Evolutionary conservation across 768 basidiomycete species (phyloP), one percentile per base, ranked within the genome.

Genomic region (Tulasnella sp.): DNA sequence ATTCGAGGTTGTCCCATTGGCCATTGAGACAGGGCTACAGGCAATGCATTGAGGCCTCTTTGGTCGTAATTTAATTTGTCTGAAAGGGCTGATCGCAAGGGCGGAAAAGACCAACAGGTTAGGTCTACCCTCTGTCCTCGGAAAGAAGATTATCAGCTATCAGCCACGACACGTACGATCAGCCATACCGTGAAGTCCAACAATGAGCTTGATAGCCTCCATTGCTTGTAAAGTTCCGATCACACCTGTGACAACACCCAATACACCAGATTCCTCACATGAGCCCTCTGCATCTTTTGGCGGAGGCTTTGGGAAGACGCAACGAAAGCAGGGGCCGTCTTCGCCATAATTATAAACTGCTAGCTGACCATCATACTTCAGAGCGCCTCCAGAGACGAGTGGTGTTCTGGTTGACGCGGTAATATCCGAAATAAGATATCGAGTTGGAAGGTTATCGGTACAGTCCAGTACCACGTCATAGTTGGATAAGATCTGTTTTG

Each of bases 331-430:
- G 0, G 91, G 92, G 1, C 89, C 81, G 25, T 74, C 66, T 35
- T 53, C 48, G 1, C 58, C 58, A 3, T 80, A 65, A 60, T 88
- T 86, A 63, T 86, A 90, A 12, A 75, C 69, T 59, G 77, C 81
- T 4, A 90, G 70, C 62, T 89, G 87, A 0, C 87, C 87, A 54
- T 88, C 85, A 58, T 74, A 82, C 58, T 76, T 76, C 61, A 87
- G 87, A 0, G 95, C 95, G 1, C 92, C 95, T 6, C 93, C 93
- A 52, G 85, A 88, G 32, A 98, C 81, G 33, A 98, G 79, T 12
- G 88, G 83, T 41, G 79, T 85, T n/a, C 69, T 66, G 1, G 91
- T 73, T 1, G 67, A 68, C 33, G 90, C 84, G 13, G 84, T 78
- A 0, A 78, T 76, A 63, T 98, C 92, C 22, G 88, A 91, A 46